Evolutionary conservation across 192 early-diverging fungal species (phyloP).

Genomic region (Backusella liffmaniae): DNA sequence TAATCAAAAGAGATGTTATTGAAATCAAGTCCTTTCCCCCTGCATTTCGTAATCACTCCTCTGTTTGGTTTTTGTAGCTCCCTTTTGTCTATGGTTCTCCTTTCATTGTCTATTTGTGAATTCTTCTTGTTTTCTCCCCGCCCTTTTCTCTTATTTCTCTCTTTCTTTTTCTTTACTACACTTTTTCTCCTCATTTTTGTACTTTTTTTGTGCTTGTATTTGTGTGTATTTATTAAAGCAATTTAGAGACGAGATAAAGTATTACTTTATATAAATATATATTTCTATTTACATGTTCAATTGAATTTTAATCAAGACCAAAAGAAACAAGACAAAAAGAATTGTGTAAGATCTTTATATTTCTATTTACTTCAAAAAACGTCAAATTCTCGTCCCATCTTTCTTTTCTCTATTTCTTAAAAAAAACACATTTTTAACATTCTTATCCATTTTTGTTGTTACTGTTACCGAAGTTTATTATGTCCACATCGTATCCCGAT

Average conservation of each 20-base stretch:
- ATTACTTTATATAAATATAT: background rate
- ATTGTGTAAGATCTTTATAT: slow-evolving; percentile 2
- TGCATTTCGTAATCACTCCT: background rate
- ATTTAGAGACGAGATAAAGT: background rate
- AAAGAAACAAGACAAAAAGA: slow-evolving; percentile 4
- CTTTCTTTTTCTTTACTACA: background rate
- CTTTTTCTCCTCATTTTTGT: slow-evolving; percentile 2
- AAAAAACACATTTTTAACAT: background rate
- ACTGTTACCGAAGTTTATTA: background rate
- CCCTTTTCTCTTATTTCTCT: slow-evolving; percentile 15
- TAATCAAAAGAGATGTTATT: slow-evolving; percentile 1
- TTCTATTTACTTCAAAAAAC: slow-evolving; percentile 4
- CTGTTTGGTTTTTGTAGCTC: background rate
- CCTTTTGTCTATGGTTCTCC: background rate
- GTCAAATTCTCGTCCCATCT: background rate
- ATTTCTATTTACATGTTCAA: slow-evolving; percentile 5
- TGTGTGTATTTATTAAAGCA: background rate
- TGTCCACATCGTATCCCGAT: slow-evolving; percentile 6
- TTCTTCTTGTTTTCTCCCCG: slow-evolving; percentile 14
- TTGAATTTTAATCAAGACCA: slow-evolving; percentile 6
- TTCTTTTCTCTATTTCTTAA: background rate
- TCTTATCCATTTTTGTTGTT: background rate
- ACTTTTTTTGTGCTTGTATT: background rate
- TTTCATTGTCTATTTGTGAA: slow-evolving; percentile 10
- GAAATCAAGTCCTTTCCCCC: background rate